These are phyloP conservation scores for Talaromyces borbonicus DNA, from an alignment of 495 filamentous ascomycete genomes.

Conservation along the genomic window DNA sequence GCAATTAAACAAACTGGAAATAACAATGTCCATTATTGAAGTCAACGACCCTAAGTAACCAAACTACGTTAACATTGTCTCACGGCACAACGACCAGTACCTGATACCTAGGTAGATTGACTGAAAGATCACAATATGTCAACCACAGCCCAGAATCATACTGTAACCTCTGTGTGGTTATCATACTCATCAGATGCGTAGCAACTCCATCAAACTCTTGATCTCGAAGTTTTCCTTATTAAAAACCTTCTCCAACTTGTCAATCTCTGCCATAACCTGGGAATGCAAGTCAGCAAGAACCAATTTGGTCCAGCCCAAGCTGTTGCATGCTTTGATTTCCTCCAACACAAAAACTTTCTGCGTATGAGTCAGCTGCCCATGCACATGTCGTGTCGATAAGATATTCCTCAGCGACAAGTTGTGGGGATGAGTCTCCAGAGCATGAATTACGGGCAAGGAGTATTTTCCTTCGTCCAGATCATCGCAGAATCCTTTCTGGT, in stretches of 20 bases:
- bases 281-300: not conserved
- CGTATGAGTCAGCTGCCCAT: not conserved
- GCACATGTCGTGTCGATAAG: not conserved
- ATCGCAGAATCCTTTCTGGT: conserved; percentile 14
- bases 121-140: not conserved
- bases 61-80: not conserved
- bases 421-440: not conserved
- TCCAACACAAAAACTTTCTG: not conserved
- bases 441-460: conserved; percentile 6
- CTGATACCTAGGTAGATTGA: not conserved
- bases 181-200: not conserved
- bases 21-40: not conserved
- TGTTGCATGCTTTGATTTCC: not conserved
- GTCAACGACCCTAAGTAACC: not conserved
- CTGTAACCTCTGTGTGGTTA: not conserved
- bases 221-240: not conserved
- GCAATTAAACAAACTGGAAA: not conserved
- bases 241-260: not conserved
- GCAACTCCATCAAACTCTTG: not conserved
- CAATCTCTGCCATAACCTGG: not conserved
- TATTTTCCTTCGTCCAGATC: conserved; percentile 21
- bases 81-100: not conserved
- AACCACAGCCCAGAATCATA: not conserved
- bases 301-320: not conserved
- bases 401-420: not conserved